Evolutionary conservation across 805 yeast species (phyloP), one percentile per base, ranked within the genome.

Genomic region (Metahyphopichia silvanorum): DNA sequence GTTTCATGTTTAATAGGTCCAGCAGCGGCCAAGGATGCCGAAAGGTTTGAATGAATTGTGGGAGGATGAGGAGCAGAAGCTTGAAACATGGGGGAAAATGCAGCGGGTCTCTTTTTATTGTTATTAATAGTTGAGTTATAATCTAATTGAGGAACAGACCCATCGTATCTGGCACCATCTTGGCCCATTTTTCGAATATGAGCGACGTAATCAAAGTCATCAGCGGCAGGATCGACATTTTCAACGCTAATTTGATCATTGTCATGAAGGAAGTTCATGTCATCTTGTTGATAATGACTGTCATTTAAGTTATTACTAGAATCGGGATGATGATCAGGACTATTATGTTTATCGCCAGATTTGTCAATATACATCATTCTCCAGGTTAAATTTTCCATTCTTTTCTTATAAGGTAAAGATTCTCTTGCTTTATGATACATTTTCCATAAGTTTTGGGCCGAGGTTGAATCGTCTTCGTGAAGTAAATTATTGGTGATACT

Each of bases 331-430:
- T 9, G 10, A 7, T n/a, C 25, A 13, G 6, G 9, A 14, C 25
- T 16, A 13, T 29, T 16, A n/a, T 14, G 14, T 15, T 37, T 29
- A 28, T 39, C 41, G 22, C 52, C 33, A 37, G 21, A 37, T 34
- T 42, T 37, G 32, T 53, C 54, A 43, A 82, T 63, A 27, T 71
- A 76, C 89, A 87, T 82, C 77, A 87, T 72, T 38, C 96, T 64
- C 96, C 96, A 87, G 7, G 94, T 79, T 34, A 87, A 57, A 52
- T 88, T 88, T 49, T 84, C 86, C 79, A 88, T 82, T 31, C 96
- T 65, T 17, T 77, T 72, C 34, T 75, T 73, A 53, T 85, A 79
- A 1, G 95, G 95, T 25, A 88, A 60, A 9, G 81, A 69, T 8
- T 85, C 79, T 43, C 76, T 77, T 11, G 95, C 94, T 42, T 74